Percentiles rank a stretch among this genome's conserved stretches.
phyloP scores from a whole-genome alignment of 805 yeast species.

The Jamesozyma spencerorum region DNA sequence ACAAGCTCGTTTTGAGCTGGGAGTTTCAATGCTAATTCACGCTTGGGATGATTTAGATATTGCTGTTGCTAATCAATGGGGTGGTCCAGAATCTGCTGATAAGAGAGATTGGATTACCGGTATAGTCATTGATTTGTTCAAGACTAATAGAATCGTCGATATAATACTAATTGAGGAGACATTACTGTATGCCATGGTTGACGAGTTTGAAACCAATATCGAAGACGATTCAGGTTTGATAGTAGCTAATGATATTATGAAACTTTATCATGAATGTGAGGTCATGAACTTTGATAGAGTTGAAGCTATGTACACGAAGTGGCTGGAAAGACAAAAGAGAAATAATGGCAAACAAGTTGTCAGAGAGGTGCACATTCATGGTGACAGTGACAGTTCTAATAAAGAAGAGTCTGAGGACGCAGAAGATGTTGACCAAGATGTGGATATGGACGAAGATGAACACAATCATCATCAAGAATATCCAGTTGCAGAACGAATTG shows the following conservation, averaged over 20 bases:
- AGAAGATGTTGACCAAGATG: slow-evolving; percentile 27
- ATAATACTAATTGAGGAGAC: slow-evolving; percentile 75
- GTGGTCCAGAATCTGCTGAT: slow-evolving; percentile 83
- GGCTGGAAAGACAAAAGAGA: slow-evolving; percentile 44
- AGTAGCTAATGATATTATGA: slow-evolving; percentile 58
- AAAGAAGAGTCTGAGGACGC: slow-evolving; percentile 40
- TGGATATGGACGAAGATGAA: slow-evolving; percentile 33
- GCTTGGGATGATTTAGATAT: slow-evolving; percentile 81
- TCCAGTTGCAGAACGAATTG: slow-evolving; percentile 40
- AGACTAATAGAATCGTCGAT: slow-evolving; percentile 55
- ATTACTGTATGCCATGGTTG: slow-evolving; percentile 80
- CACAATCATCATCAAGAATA: slow-evolving; percentile 5
- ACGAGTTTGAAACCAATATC: slow-evolving; percentile 81
- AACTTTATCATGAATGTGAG: slow-evolving; percentile 56
- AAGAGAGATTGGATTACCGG: slow-evolving; percentile 95
- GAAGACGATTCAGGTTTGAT: slow-evolving; percentile 83
- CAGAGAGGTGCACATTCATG: slow-evolving; percentile 37
- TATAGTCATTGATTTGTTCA: slow-evolving; percentile 68
- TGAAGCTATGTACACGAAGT: slow-evolving; percentile 50
- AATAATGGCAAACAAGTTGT: slow-evolving; percentile 19
- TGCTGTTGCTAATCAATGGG: slow-evolving; percentile 92
- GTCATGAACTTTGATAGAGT: slow-evolving; percentile 44
- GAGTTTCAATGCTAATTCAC: slow-evolving; percentile 84
- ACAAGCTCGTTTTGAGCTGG: slow-evolving; percentile 84
- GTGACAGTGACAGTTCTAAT: slow-evolving; percentile 47